Conservation (phyloP, 1,139 yeast species). For the Lodderomyces theae region DNA sequence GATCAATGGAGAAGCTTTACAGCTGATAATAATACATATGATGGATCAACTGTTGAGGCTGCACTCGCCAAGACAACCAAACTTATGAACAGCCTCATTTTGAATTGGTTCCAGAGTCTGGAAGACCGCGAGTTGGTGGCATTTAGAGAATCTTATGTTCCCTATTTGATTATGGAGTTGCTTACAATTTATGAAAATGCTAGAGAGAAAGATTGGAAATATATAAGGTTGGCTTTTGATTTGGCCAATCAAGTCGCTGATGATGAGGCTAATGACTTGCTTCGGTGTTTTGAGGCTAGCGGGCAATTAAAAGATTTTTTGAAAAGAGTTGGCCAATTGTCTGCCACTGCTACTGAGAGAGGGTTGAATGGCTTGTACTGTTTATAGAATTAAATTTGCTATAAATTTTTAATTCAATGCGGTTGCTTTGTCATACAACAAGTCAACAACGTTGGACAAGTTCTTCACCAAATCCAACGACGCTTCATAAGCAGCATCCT, state of each 20-base stretch:
- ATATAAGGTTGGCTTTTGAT: slow-evolving; percentile 53
- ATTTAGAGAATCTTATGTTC: slow-evolving; percentile 68
- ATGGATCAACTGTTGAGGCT: slow-evolving; percentile 32
- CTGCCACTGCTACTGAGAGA: slow-evolving; percentile 46
- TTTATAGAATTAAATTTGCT: slow-evolving; percentile 6
- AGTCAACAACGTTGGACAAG: slow-evolving; percentile 85
- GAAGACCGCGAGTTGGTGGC: slow-evolving; percentile 32
- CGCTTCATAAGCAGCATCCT: slow-evolving; percentile 86
- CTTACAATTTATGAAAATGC: slow-evolving; percentile 51
- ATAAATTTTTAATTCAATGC: slow-evolving; percentile 51
- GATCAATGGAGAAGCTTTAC: slow-evolving; percentile 40
- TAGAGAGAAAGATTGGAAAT: slow-evolving; percentile 35
- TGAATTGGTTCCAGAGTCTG: slow-evolving; percentile 33
- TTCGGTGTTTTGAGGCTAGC: slow-evolving; percentile 54
- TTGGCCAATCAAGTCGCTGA: slow-evolving; percentile 53
- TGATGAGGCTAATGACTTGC: slow-evolving; percentile 38
- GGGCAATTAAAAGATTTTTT: slow-evolving; percentile 66
- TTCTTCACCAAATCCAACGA: slow-evolving; percentile 84
- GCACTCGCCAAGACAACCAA: slow-evolving; percentile 39
- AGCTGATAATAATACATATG: slow-evolving; percentile 23
- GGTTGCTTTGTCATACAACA: slow-evolving; percentile 91
- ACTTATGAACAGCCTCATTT: slow-evolving; percentile 26
- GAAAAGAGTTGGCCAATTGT: slow-evolving; percentile 53
- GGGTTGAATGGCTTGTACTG: slow-evolving; percentile 29
- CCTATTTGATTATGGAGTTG: slow-evolving; percentile 64